Base-by-base conservation (phyloP, 2,329 filamentous ascomycete genomes). In the Cercospora janseana region DNA sequence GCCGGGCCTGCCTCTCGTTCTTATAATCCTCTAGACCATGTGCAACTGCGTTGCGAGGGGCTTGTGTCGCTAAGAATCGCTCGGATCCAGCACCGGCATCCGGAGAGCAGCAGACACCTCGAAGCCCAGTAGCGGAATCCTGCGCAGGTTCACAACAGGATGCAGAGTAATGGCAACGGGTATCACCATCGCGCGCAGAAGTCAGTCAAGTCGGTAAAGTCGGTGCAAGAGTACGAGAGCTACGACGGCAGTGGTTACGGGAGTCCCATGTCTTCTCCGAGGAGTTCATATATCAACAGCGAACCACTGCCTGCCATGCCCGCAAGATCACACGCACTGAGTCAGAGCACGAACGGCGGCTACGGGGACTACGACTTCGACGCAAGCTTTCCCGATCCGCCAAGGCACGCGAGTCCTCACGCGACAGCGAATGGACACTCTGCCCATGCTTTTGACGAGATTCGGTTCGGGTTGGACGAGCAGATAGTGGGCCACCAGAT, bases 241-340 rank as follows among this genome's bases (percentile, higher is more conserved):
- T 63, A 60, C 45, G 60, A 63, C 47, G 61, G 61, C 16, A 61
- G 57, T 34, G 60, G 60, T 29, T 64, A 63, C 49, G 56, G 54
- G 37, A 54, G 46, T 47, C 54, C 58, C 23, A 34, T 47, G 5
- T 55, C 52, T 20, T 49, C 38, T 31, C 34, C 44, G 31, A 38
- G 43, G 13, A 57, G 44, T 27, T 48, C 54, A 46, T 52, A 45
- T 49, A 50, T 37, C 35, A 45, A 34, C 40, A 41, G 41, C 45
- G 49, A 35, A 35, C 53, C 46, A 41, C 27, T 29, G 35, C 37
- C 35, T 42, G 23, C 53, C 40, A 45, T 53, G 49, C 42, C 42
- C 26, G 29, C 40, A 27, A 35, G 38, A 54, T 34, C 42, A 31
- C 46, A 51, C 21, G 41, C 46, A 18, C 29, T 49, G 18, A 40